phyloP scores from a whole-genome alignment of 768 basidiomycete species.

The Termitomyces sp. region DNA sequence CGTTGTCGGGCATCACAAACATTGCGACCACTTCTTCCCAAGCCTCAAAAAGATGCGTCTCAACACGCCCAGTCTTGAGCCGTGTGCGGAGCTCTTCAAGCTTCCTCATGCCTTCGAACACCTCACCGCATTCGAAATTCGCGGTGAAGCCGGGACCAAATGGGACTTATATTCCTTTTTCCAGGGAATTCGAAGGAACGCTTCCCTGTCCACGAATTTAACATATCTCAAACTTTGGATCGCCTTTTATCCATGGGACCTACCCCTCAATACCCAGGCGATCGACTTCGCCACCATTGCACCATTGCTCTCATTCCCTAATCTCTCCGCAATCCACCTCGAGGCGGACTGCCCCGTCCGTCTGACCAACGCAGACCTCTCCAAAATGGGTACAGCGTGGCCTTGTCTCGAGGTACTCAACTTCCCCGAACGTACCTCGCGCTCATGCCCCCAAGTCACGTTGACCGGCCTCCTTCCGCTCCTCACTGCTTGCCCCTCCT shows the following conservation, averaged over 20 bases:
- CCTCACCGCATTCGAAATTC: constrained; percentile 2
- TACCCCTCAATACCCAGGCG: not conserved
- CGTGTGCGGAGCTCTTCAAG: constrained; percentile 4
- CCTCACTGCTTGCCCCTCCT: constrained; percentile 1
- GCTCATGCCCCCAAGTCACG: not conserved
- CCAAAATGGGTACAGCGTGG: constrained; percentile 10
- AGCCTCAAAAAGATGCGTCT: constrained; percentile 2
- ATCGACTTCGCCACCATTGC: constrained; percentile 4
- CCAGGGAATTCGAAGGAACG: not conserved
- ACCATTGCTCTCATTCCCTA: constrained; percentile 1
- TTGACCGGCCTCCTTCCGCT: constrained; percentile 9
- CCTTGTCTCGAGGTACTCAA: constrained; percentile 9
- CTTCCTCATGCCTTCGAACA: constrained; percentile 3
- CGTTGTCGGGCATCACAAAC: not conserved
- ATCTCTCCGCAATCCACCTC: not conserved
- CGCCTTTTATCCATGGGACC: constrained; percentile 3
- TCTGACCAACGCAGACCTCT: constrained; percentile 6
- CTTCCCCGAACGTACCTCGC: constrained; percentile 7
- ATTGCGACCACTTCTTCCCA: constrained; percentile 1
- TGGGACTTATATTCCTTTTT: constrained; percentile 1
- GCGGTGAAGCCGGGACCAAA: not conserved
- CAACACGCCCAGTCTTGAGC: constrained; percentile 2
- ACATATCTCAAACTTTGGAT: constrained; percentile 3
- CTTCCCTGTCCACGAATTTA: not conserved
- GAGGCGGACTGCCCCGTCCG: constrained; percentile 4